Percentiles rank a stretch among this genome's conserved stretches.
Conservation (phyloP, 1,284 basidiomycete species). For the Ceratobasidium papillatum region DNA sequence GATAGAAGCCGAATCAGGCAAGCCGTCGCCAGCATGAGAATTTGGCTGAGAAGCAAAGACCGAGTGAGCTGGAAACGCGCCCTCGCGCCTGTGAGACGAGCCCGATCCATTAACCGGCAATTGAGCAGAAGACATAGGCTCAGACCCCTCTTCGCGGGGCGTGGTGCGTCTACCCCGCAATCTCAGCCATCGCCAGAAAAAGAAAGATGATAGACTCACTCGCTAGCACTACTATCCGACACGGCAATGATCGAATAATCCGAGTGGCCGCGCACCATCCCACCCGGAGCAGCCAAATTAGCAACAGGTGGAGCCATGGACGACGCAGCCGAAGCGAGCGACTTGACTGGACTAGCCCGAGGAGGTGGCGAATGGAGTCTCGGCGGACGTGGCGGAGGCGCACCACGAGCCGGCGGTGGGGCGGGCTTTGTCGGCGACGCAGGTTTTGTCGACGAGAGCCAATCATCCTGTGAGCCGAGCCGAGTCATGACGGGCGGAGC, state of each 20-base stretch:
- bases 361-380: constrained; percentile 34
- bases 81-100: constrained; percentile 30
- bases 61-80: constrained; percentile 34
- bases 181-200: constrained; percentile 3
- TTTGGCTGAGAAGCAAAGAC: constrained; percentile 4
- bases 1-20: background rate
- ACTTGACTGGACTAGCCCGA: constrained; percentile 12
- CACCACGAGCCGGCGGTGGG: background rate
- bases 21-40: background rate
- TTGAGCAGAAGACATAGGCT: background rate
- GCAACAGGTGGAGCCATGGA: background rate
- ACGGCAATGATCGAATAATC: constrained; percentile 40
- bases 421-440: background rate
- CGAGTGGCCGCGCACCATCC: constrained; percentile 31
- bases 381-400: constrained; percentile 19
- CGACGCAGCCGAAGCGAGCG: constrained; percentile 11
- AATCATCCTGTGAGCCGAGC: constrained; percentile 18
- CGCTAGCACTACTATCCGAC: constrained; percentile 28
- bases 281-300: background rate
- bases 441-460: background rate
- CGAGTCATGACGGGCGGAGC: constrained; percentile 41
- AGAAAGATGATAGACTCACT: constrained; percentile 17
- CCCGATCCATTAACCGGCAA: background rate
- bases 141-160: background rate
- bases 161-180: constrained; percentile 14